A percentile compares a stretch with the other conserved stretches of the same genome.
phyloP scores from a whole-genome alignment of 257 asterid species.

The Salvia miltiorrhiza region DNA sequence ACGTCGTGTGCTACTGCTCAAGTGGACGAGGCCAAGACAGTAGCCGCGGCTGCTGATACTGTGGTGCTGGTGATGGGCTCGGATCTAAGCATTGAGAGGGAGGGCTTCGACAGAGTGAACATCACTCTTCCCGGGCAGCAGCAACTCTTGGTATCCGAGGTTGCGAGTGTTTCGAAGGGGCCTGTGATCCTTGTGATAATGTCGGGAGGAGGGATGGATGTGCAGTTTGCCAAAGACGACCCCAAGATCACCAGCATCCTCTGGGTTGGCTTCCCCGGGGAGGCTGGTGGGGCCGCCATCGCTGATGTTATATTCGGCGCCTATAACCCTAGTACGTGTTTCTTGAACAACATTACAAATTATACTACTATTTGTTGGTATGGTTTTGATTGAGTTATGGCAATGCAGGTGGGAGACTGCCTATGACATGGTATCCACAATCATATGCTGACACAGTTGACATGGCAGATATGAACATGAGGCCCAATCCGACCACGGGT shows the following conservation, averaged over 20 bases:
- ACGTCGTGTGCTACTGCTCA: constrained; percentile 54
- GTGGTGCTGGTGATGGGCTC: constrained; percentile 84
- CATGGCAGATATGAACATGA: constrained; percentile 87
- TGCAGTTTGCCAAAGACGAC: constrained; percentile 66
- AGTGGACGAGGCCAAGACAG: constrained; percentile 50
- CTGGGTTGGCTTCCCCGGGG: constrained; percentile 96
- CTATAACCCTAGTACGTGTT: constrained; percentile 70
- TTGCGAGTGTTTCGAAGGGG: constrained; percentile 64
- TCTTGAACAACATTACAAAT: too few relatives aligned
- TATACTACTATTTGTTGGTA: too few relatives aligned
- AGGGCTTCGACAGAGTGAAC: constrained; percentile 50
- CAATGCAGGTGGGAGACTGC: constrained; percentile 69
- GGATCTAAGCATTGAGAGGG: constrained; percentile 68
- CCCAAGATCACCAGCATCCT: constrained; percentile 70
- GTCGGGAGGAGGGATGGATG: constrained; percentile 91
- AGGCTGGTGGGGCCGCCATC: constrained; percentile 88
- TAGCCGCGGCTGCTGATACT: constrained; percentile 64
- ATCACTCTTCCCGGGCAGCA: constrained; percentile 94
- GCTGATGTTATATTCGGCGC: constrained; percentile 69
- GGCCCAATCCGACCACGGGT: constrained; percentile 59
- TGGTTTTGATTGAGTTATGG: too few relatives aligned
- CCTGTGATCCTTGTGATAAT: constrained; percentile 86
- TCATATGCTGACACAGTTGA: constrained; percentile 49
- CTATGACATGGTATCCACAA: constrained; percentile 96
- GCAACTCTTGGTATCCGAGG: constrained; percentile 45